Conservation (phyloP, 2,329 filamentous ascomycete genomes). For the Aureobasidium sp. region DNA sequence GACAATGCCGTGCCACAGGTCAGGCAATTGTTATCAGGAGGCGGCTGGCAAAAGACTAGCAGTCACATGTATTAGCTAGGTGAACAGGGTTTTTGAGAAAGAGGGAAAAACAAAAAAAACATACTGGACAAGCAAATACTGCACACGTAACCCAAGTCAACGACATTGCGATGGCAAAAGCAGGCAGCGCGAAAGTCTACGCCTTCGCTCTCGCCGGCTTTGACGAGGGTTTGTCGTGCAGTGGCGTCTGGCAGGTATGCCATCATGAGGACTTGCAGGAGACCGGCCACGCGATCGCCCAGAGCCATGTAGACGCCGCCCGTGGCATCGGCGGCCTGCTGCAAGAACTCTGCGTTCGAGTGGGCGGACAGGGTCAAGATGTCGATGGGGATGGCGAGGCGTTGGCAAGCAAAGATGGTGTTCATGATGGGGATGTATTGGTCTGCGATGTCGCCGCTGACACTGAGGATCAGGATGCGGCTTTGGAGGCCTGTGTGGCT, state of each 20-base stretch:
- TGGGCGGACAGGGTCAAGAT: conserved; percentile 73
- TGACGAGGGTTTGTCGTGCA: conserved; percentile 58
- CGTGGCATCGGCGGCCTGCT: conserved; percentile 77
- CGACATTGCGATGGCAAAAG: conserved; percentile 87
- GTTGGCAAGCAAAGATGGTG: conserved; percentile 88
- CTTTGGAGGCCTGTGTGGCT: conserved; percentile 54
- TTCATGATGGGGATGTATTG: conserved; percentile 99
- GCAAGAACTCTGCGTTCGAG: conserved; percentile 77
- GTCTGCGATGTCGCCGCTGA: conserved; percentile 77
- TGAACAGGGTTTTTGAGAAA: too few relatives aligned
- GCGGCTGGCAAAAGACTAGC: conserved; percentile 65
- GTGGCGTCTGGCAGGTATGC: conserved; percentile 72
- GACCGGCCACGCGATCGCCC: conserved; percentile 42
- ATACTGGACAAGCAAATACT: conserved; percentile 85
- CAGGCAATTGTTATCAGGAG: conserved; percentile 61
- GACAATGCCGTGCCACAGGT: conserved; percentile 75
- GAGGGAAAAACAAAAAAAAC: conserved; percentile 20
- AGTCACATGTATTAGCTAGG: background rate
- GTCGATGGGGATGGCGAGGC: conserved; percentile 82
- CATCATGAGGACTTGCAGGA: conserved; percentile 93
- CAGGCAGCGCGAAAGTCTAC: conserved; percentile 98
- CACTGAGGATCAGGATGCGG: conserved; percentile 82
- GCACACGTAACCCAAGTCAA: conserved; percentile 91
- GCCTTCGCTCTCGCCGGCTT: conserved; percentile 67
- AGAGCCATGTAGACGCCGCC: conserved; percentile 61